These are phyloP conservation scores for Meredithiella fracta DNA, from an alignment of 2,329 filamentous ascomycete genomes.

Conservation along the genomic window DNA sequence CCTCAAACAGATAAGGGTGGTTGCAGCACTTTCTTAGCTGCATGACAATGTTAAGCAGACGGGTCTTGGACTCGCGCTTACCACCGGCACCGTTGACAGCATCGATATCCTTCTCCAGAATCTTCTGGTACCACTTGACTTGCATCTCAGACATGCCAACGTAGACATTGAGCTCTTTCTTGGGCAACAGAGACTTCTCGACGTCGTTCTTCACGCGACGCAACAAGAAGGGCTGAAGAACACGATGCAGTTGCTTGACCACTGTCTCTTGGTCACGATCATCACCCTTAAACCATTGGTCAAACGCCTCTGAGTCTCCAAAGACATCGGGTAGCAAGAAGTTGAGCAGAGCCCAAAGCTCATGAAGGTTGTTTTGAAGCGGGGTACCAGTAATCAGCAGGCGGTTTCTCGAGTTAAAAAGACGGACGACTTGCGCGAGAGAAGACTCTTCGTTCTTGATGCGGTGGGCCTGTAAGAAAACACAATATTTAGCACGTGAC, in stretches of 20 bases:
- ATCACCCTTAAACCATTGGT: conserved; percentile 92
- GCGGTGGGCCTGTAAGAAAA: conserved; percentile 49
- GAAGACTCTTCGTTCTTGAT: conserved; percentile 99
- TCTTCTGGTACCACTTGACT: conserved; percentile 97
- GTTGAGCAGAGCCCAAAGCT: conserved; percentile 93
- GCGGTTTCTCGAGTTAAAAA: conserved; percentile 91
- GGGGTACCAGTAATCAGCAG: conserved; percentile 93
- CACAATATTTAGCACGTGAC: conserved; percentile 7
- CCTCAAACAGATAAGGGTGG: conserved; percentile 94
- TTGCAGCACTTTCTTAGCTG: conserved; percentile 98
- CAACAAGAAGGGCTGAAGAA: conserved; percentile 81
- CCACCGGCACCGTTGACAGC: conserved; percentile 93
- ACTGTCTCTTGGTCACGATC: conserved; percentile 86
- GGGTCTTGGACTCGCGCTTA: conserved; percentile 93
- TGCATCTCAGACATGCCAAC: conserved; percentile 99
- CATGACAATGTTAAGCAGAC: conserved; percentile 97
- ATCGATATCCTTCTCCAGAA: conserved; percentile 96
- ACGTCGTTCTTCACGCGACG: conserved; percentile 95
- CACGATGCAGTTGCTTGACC: conserved; percentile 85
- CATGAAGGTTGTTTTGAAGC: conserved; percentile 93
- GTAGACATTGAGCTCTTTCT: conserved; percentile 94
- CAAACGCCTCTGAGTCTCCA: conserved; percentile 88
- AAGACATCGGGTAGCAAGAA: conserved; percentile 97
- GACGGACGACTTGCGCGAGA: conserved; percentile 82
- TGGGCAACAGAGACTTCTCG: conserved; percentile 90